Percentiles rank a stretch among this genome's conserved stretches.
Conservation (phyloP, 176 grass and related monocot genomes). For the Oryza coarctata region DNA sequence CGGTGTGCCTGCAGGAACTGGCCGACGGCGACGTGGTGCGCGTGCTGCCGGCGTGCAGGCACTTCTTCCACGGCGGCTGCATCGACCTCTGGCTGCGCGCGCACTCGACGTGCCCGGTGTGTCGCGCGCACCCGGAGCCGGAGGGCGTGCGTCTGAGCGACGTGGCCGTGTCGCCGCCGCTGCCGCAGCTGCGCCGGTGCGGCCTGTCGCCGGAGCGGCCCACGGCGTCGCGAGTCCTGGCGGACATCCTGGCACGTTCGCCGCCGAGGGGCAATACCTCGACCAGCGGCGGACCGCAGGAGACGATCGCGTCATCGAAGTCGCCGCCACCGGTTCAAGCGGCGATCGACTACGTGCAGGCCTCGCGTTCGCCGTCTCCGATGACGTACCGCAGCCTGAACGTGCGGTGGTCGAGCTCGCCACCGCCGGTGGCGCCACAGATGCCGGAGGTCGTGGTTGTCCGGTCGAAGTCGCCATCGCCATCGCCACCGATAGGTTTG, state of each 20-base stretch:
- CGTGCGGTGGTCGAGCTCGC: neutral
- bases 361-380: slow-evolving; percentile 27
- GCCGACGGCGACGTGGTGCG: slow-evolving; percentile 61
- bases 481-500: slow-evolving; percentile 14
- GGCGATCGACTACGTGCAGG: neutral
- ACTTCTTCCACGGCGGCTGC: slow-evolving; percentile 56
- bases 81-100: slow-evolving; percentile 48
- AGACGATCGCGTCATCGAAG: neutral
- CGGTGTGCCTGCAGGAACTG: slow-evolving; percentile 58
- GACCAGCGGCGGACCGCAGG: slow-evolving; percentile 1
- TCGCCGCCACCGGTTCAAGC: slow-evolving; percentile 9
- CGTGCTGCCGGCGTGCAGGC: slow-evolving; percentile 49
- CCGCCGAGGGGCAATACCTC: slow-evolving; percentile 24
- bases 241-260: slow-evolving; percentile 38
- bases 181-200: slow-evolving; percentile 28
- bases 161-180: neutral
- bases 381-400: neutral
- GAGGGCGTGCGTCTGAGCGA: neutral
- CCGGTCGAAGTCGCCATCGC: slow-evolving; percentile 19
- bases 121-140: slow-evolving; percentile 42
- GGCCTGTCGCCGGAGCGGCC: slow-evolving; percentile 32
- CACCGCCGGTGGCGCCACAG: neutral
- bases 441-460: slow-evolving; percentile 14
- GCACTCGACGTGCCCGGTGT: slow-evolving; percentile 49
- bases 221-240: slow-evolving; percentile 25